These are phyloP conservation scores for Acanthamoeba royreba DNA, from an alignment of 208 protist species.

Conservation along the genomic window DNA sequence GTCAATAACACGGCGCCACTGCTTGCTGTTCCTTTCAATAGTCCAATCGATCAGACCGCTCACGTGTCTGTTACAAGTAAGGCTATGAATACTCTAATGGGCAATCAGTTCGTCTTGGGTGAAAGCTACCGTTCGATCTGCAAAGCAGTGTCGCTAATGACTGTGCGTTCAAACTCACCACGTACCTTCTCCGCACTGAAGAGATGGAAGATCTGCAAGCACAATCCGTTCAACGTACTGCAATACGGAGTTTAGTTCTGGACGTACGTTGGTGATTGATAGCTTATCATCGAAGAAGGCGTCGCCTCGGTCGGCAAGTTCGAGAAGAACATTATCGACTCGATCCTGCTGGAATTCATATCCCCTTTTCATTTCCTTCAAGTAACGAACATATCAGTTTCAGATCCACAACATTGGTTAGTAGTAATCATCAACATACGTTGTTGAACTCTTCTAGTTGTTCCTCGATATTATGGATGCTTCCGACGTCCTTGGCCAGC, in stretches of 20 bases:
- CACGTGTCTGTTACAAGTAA: not conserved
- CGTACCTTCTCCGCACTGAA: not conserved
- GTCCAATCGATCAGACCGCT: slow-evolving; percentile 51
- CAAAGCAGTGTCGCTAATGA: not conserved
- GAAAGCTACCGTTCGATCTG: not conserved
- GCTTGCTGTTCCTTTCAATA: slow-evolving; percentile 48
- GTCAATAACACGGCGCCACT: slow-evolving; percentile 21
- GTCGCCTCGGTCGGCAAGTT: slow-evolving; percentile 51
- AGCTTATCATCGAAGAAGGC: slow-evolving; percentile 55
- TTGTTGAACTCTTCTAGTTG: not conserved
- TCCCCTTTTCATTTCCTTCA: slow-evolving; percentile 41
- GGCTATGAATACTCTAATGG: not conserved
- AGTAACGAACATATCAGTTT: not conserved
- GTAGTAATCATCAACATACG: not conserved
- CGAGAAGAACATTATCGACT: slow-evolving; percentile 54
- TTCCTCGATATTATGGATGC: not conserved
- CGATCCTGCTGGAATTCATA: slow-evolving; percentile 36
- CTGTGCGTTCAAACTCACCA: not conserved
- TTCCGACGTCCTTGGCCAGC: not conserved
- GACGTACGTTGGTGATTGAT: not conserved
- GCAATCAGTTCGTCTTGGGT: not conserved
- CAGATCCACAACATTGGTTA: not conserved
- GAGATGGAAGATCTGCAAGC: not conserved
- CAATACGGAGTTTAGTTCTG: not conserved
- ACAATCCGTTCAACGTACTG: not conserved